A percentile compares a stretch with the other conserved stretches of the same genome.
Conservation (phyloP, 257 asterid genomes). For the Solanum neorickii region DNA sequence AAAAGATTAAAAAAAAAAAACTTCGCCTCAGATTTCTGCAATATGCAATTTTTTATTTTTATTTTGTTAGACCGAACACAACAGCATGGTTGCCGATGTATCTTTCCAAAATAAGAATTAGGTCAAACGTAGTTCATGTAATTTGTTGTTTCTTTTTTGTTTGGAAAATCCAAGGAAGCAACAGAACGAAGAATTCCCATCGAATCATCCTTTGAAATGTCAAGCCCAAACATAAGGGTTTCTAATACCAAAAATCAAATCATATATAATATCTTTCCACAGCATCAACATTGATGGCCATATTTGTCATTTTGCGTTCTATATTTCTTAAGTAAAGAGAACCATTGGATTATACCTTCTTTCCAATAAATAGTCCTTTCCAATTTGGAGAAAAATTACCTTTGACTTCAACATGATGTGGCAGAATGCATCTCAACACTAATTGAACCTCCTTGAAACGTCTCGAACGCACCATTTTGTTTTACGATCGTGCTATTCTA, state of each 20-base stretch:
- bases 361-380: background rate
- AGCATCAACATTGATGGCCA: background rate
- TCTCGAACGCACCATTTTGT: background rate
- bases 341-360: background rate
- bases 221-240: background rate
- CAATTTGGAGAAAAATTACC: too few relatives aligned
- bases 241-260: too few relatives aligned
- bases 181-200: too few relatives aligned
- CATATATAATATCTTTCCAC: background rate
- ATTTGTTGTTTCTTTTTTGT: background rate
- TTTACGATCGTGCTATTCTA: background rate
- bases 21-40: background rate
- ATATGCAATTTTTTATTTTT: too few relatives aligned
- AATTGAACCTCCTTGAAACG: background rate
- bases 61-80: background rate
- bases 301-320: background rate
- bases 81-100: background rate
- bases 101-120: background rate
- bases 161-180: background rate
- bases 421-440: background rate
- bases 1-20: too few relatives aligned
- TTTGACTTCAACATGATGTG: background rate
- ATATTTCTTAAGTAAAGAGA: too few relatives aligned
- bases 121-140: background rate
- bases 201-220: background rate